Conservation (phyloP, 1,284 basidiomycete genomes). For the Vanrija sp. region DNA sequence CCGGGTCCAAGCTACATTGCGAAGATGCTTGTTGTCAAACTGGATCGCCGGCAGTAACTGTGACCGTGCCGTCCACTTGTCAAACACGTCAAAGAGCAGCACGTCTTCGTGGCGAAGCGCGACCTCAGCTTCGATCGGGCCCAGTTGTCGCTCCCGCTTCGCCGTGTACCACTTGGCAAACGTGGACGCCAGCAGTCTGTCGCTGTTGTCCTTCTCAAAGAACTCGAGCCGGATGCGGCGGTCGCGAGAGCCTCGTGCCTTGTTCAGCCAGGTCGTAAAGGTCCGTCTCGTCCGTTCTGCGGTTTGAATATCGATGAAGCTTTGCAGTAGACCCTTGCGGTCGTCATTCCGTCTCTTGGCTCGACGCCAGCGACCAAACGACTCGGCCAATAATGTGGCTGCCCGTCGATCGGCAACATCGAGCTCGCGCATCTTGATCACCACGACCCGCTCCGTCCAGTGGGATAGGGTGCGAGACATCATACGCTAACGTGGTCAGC, state of each 20-base stretch:
- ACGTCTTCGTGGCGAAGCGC: constrained; percentile 37
- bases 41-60: constrained; percentile 21
- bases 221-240: constrained; percentile 18
- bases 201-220: constrained; percentile 17
- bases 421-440: constrained; percentile 40
- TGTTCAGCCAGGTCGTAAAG: constrained; percentile 23
- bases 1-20: constrained; percentile 6
- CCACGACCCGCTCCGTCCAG: constrained; percentile 38
- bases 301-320: constrained; percentile 24
- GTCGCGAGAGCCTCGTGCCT: constrained; percentile 3
- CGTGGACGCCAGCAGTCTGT: constrained; percentile 16
- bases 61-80: constrained; percentile 35
- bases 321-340: constrained; percentile 20
- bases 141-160: constrained; percentile 28
- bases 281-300: constrained; percentile 25
- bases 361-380: constrained; percentile 21
- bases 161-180: constrained; percentile 32
- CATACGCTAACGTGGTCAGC: constrained; percentile 7
- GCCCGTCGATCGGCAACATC: constrained; percentile 28
- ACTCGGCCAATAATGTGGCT: constrained; percentile 7
- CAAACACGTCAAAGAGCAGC: constrained; percentile 39
- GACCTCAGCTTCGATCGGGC: constrained; percentile 28
- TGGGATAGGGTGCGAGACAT: constrained; percentile 14
- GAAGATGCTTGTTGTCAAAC: constrained; percentile 15
- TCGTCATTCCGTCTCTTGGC: constrained; percentile 12